Evolutionary conservation across 495 filamentous ascomycete species (phyloP), one percentile per base, ranked within the genome.

Genomic region (Tuber melanosporum): DNA sequence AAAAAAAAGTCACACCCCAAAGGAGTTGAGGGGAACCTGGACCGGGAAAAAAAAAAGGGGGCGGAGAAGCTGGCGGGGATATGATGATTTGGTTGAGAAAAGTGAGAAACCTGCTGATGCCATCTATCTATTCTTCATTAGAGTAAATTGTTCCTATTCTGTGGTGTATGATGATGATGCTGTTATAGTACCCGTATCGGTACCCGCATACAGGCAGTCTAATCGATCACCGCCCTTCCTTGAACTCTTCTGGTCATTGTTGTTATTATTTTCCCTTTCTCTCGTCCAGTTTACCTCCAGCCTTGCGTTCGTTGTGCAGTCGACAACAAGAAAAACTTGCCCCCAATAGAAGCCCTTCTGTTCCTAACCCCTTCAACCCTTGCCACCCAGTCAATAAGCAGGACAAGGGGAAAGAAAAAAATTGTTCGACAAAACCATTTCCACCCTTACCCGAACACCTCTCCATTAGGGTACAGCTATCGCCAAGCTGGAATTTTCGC

Each of bases 401-500:
- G 26, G 57, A 32, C 57, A 66, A 66, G 57, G 57, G 26, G 73
- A 70, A 70, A 41, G 19, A 32, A 75, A 52, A 73, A 75, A 52
- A 73, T 73, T 73, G 46, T 62, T 43, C 73, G 36, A 69, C 19
- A 47, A 39, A 75, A 26, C 49, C 39, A 41, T 43, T 69, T 1
- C 36, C 19, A 73, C 39, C 36, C 41, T 69, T 43, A 44, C 36
- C 32, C 45, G 22, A 44, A 14, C 19, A 43, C 26, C 72, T 20
- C 66, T 62, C 45, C 42, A 69, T 62, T n/a, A 72, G 74, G 74
- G 39, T 12, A 47, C 7, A 17, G 19, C 19, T 79, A 79, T 71
- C 78, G 78, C 73, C 78, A 80, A 80, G 78, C 71, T 80, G 71
- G 41, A 45, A 46, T 73, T 52, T 73, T 76, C 70, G 26, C 70